Evolutionary conservation across 2,329 filamentous ascomycete genomes (phyloP), one percentile per base, ranked within the genome.

Genomic region (Dactylellina haptotyla): DNA sequence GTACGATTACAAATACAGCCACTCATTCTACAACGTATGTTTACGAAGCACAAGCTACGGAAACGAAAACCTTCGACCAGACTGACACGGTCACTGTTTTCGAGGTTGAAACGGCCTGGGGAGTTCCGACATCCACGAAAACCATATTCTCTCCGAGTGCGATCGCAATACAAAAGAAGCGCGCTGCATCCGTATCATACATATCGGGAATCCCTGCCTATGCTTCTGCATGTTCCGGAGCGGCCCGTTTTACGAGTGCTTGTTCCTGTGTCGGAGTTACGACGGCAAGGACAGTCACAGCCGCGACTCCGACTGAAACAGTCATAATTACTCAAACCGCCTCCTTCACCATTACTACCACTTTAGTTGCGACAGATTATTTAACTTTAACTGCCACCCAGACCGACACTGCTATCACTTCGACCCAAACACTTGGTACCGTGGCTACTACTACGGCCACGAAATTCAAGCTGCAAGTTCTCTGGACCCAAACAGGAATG

Each of bases 191-290:
- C n/a, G 20, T 12, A n/a, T 48, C 57, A 14, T 45, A 16, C 12
- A n/a, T 20, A 8, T 25, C 10, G 4, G 18, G 20, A 5, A 34
- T 62, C 25, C 54, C 54, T 12, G 37, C 37, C 5, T 59, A 39
- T 8, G 58, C 58, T 20, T 51, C 45, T 8, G 20, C 58, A 14
- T 63, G 58, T 39, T 62, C 58, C 16, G 45, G 48, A 5, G 48
- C 37, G 1, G 34, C 37, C 16, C 59, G 59, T n/a, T 64, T 54
- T 23, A 54, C 59, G 4, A 64, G 59, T 23, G 59, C 59, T 16
- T 64, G 59, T n/a, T 54, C 59, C 23, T 64, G 59, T 26, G 25
- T 64, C 16, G 59, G 59, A 10, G 59, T 64, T 23, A 53, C 48
- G n/a, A 53, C 48, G 0, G 48, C 59, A 8, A 37, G 34, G n/a